These are phyloP conservation scores for Eucalyptus cloeziana DNA, from an alignment of 345 rosid genomes.

Conservation along the genomic window DNA sequence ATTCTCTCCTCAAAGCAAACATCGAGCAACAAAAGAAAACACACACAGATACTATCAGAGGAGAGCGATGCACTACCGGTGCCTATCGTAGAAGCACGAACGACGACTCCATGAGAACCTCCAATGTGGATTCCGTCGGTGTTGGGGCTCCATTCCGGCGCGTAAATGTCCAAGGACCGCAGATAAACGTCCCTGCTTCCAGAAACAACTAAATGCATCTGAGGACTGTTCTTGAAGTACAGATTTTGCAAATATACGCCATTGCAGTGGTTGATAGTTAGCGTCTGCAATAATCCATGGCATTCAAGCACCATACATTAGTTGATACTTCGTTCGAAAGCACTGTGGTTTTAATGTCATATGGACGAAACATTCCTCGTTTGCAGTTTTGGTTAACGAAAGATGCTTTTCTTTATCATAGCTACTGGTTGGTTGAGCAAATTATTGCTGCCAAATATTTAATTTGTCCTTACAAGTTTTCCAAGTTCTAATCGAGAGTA, in stretches of 20 bases:
- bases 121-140: conserved; percentile 36
- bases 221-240: background rate
- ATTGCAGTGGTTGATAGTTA: background rate
- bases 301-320: background rate
- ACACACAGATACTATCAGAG: background rate
- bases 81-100: background rate
- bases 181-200: background rate
- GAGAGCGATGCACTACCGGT: background rate
- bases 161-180: background rate
- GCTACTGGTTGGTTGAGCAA: background rate
- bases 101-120: background rate
- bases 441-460: background rate
- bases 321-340: background rate
- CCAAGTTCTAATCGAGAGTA: background rate
- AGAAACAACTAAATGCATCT: background rate
- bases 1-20: background rate
- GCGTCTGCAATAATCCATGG: background rate
- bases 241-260: background rate
- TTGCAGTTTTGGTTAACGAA: background rate
- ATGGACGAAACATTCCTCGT: background rate
- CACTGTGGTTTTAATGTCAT: background rate
- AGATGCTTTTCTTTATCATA: no score
- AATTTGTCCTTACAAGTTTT: background rate
- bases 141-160: conserved; percentile 26
- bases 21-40: background rate